Evolutionary conservation across 106 monocot genomes (phyloP), one percentile per base, ranked within the genome.

Genomic region (Xerophyta viscosa): DNA sequence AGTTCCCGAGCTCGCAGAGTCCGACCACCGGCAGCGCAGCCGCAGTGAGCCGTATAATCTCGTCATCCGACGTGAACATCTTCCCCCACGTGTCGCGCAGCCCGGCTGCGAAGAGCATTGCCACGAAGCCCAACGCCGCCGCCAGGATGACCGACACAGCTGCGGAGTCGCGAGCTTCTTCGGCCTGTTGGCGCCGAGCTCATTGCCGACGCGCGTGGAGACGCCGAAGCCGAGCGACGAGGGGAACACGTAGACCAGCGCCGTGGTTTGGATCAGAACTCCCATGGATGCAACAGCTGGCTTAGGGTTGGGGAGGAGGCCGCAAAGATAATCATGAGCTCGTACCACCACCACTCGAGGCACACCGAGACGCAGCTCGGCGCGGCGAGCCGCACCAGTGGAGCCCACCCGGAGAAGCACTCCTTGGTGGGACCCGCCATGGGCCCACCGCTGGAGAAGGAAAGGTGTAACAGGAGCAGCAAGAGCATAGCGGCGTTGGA

Each of bases 1-100:
- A 73, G 65, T 79, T 79, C 2, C 79, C 79, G 20, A 79, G 73
- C 79, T 79, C 79, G 54, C 79, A 79, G 11, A 78, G 68, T 20
- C 78, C 78, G 4, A 78, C 62, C 37, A 78, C 30, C 27, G 78
- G 78, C 31, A 79, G 58, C 31, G 79, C 73, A 2, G 69, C 65
- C 12, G 76, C 65, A 9, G 76, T 77, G 13, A 77, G 60, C 24
- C 61, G 54, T 8, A 47, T 58, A 8, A 77, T 77, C 31, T 65
- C 70, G 6, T 9, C 19, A 60, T 70, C 70, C 20, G 15, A 19
- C 2, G 54, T 54, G 33, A 54, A 54, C 54, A 54, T 36, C 29
- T 29, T 10, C 6, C 31, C 54, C 54, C 54, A 54, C 54, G 17
- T n/a, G 33, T 54, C 19, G 19, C 33, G n/a, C 54, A 54, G 12